Base-by-base conservation (phyloP, 1,284 basidiomycete genomes). In the Meripilus lineatus region DNA sequence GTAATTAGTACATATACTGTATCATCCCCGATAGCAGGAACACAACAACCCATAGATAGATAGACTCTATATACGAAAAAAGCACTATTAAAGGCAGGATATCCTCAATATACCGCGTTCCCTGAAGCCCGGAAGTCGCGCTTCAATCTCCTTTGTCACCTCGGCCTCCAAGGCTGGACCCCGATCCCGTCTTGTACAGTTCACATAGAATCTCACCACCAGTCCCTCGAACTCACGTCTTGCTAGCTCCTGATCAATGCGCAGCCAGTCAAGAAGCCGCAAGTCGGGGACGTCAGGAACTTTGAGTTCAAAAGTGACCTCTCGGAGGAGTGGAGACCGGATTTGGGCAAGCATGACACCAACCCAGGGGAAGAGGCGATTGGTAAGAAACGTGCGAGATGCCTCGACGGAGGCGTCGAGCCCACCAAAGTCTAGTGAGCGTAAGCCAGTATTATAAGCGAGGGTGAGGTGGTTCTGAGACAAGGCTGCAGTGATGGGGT, bases 401-500 rank as follows among this genome's bases (percentile, higher is more conserved):
- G 50, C 47, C 32, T 48, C 53, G 20, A 43, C 44, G 7, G 51
- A 44, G n/a, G 53, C 58, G 44, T 58, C 54, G 18, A 61, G 58
- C 28, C 60, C 58, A 26, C 58, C 58, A 33, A 62, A 61, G 33
- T 58, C 55, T 22, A 62, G 51, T 28, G 58, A 49, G 22, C 58
- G 60, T 21, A 62, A 55, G 21, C 54, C 53, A 21, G 60, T 59
- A 52, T 62, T 61, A 46, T 58, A 52, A 26, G 53, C 53, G 30
- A 62, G 58, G 47, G 54, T 59, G 5, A 62, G 47, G 39, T 61
- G 52, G 47, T 58, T 54, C 34, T 53, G 48, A 33, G 55, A 47
- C 18, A 57, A 51, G 30, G 52, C 59, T 54, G 42, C 8, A 38
- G 22, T 15, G 1, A 35, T 17, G 35, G n/a, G n/a, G 21, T 4